Percentiles rank a stretch among this genome's conserved stretches.
phyloP scores from a whole-genome alignment of 352 stramenopile genomes.

The Phytopythium cucurbitacearum region DNA sequence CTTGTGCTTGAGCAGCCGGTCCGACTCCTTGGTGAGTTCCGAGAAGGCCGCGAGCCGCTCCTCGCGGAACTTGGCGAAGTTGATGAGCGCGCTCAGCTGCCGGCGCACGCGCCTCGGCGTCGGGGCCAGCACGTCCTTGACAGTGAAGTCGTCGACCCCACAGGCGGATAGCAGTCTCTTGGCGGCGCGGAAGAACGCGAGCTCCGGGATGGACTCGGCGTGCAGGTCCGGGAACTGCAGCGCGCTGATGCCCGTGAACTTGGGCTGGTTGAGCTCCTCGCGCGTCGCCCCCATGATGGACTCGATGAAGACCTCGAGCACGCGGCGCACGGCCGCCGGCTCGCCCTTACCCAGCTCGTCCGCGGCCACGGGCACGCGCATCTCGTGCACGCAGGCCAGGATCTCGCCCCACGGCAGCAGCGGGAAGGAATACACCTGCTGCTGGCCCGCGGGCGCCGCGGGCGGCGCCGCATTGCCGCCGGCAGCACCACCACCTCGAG shows the following conservation, averaged over 20 bases:
- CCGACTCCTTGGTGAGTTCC: constrained; percentile 75
- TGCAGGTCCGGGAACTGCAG: constrained; percentile 92
- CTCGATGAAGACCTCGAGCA: constrained; percentile 90
- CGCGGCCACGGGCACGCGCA: constrained; percentile 88
- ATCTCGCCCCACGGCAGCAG: constrained; percentile 93
- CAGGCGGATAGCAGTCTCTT: constrained; percentile 89
- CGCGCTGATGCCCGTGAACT: constrained; percentile 73
- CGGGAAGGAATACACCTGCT: constrained; percentile 82
- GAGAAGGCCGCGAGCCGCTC: constrained; percentile 87
- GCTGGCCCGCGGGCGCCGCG: no score
- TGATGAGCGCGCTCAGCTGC: constrained; percentile 96
- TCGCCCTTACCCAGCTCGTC: constrained; percentile 85
- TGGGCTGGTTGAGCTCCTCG: constrained; percentile 90
- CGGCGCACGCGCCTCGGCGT: constrained; percentile 86
- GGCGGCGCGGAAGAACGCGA: constrained; percentile 91
- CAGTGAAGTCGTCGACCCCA: constrained; percentile 92
- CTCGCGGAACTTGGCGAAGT: constrained; percentile 96
- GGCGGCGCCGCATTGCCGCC: no score
- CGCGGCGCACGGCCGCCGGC: constrained; percentile 64
- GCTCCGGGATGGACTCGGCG: constrained; percentile 90
- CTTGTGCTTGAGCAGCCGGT: constrained; percentile 42
- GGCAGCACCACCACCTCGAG: no score
- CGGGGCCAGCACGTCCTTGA: constrained; percentile 89
- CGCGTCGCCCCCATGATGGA: constrained; percentile 87
- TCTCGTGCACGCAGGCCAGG: constrained; percentile 88